phyloP scores from a whole-genome alignment of 257 asterid genomes.

The Leptodermis oblonga region DNA sequence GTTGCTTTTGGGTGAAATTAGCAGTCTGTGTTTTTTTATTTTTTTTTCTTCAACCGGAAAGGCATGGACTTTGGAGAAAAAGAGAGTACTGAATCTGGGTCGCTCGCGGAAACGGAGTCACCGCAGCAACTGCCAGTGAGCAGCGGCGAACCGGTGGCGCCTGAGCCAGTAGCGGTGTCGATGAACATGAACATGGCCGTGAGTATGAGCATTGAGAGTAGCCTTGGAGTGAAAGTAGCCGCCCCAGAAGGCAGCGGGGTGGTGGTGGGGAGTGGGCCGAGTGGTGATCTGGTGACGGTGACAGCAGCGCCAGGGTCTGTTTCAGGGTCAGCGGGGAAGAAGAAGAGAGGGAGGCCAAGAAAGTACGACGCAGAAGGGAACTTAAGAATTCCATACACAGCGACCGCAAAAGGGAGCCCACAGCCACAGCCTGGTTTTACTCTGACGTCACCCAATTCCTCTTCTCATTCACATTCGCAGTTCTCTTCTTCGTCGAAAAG shows the following conservation, averaged over 20 bases:
- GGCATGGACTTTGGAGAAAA: conserved; percentile 57
- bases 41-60: background rate
- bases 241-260: conserved; percentile 15
- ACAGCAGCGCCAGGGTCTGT: conserved; percentile 9
- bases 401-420: conserved; percentile 34
- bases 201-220: conserved; percentile 34
- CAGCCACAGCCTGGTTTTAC: conserved; percentile 54
- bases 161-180: conserved; percentile 29
- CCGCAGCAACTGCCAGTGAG: conserved; percentile 31
- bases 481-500: conserved; percentile 41
- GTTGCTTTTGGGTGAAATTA: background rate
- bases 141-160: conserved; percentile 25
- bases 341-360: conserved; percentile 88
- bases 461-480: conserved; percentile 20
- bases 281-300: conserved; percentile 25
- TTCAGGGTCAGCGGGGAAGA: conserved; percentile 37
- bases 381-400: conserved; percentile 46
- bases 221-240: conserved; percentile 17
- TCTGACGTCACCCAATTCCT: conserved; percentile 55
- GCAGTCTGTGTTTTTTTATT: background rate
- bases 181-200: conserved; percentile 25
- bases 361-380: conserved; percentile 84
- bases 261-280: conserved; percentile 14
- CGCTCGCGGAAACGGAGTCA: conserved; percentile 43
- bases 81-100: conserved; percentile 71